Evolutionary conservation across 345 rosid species (phyloP).

Genomic region (Euphorbia pulcherrima): DNA sequence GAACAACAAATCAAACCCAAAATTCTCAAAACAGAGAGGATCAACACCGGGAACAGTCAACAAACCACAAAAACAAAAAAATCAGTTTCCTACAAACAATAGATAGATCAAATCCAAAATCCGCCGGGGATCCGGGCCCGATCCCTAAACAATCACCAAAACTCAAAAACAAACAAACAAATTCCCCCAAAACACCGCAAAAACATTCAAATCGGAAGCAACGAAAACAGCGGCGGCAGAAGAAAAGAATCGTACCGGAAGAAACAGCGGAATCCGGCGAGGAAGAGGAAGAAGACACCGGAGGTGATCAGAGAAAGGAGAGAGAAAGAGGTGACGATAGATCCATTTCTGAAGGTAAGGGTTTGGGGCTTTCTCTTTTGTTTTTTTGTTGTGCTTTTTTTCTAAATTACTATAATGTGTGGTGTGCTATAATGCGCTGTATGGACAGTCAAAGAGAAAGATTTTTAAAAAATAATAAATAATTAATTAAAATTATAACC

Average conservation of each 20-base stretch:
- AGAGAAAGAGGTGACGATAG: conserved; percentile 14
- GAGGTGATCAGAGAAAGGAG: conserved; percentile 12
- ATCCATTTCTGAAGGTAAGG: conserved; percentile 19
- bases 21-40: neutral
- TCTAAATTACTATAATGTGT: neutral
- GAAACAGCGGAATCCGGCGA: conserved; percentile 9
- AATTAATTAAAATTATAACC: no score
- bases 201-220: neutral
- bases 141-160: conserved; percentile 16
- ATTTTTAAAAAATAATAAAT: neutral
- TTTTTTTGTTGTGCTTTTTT: neutral
- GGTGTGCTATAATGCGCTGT: conserved; percentile 24
- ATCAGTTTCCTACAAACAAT: neutral
- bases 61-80: neutral
- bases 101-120: conserved; percentile 1
- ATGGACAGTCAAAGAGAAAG: conserved; percentile 17
- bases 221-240: neutral
- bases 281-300: neutral
- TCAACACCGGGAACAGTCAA: neutral
- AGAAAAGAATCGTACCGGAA: conserved; percentile 23
- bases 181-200: neutral
- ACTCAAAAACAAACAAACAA: neutral
- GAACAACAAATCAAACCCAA: neutral
- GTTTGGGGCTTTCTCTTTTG: neutral
- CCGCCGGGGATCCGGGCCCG: conserved; percentile 20